A percentile compares a stretch with the other conserved stretches of the same genome.
These are phyloP conservation scores for Boletus bicolor DNA, from an alignment of 768 basidiomycete species.

Conservation along the genomic window DNA sequence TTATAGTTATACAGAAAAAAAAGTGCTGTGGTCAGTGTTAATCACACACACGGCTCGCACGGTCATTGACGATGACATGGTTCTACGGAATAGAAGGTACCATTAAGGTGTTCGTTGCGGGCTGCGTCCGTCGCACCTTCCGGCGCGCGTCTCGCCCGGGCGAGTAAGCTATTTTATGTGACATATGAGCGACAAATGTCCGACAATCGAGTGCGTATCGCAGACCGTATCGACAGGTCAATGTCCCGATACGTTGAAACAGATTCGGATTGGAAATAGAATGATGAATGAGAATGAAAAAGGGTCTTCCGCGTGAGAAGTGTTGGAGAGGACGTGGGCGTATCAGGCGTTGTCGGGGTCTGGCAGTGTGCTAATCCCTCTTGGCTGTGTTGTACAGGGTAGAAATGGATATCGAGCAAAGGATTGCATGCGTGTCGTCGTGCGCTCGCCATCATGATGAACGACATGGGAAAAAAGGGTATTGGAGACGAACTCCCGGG, in stretches of 20 bases:
- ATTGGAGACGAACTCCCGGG: not conserved
- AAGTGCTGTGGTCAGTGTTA: not conserved
- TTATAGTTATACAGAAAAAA: too few relatives aligned
- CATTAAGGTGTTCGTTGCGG: not conserved
- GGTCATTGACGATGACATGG: not conserved
- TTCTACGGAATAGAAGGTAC: not conserved
- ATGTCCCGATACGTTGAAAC: not conserved
- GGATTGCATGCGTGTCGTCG: not conserved
- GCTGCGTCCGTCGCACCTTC: not conserved
- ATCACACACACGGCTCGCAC: not conserved
- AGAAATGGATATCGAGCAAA: not conserved
- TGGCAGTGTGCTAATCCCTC: constrained; percentile 1
- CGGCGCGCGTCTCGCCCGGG: not conserved
- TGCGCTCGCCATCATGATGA: not conserved
- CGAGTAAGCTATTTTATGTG: not conserved
- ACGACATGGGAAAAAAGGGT: not conserved
- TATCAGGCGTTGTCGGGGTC: not conserved
- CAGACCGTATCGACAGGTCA: not conserved
- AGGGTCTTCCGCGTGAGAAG: not conserved
- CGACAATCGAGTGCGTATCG: not conserved
- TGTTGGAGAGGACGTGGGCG: not conserved
- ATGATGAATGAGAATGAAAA: not conserved
- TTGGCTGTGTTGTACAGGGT: constrained; percentile 4
- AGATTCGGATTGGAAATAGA: not conserved
- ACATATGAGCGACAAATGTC: not conserved